These are phyloP conservation scores for Penicillium polonicum DNA, from an alignment of 2,329 filamentous ascomycete species.

Conservation along the genomic window DNA sequence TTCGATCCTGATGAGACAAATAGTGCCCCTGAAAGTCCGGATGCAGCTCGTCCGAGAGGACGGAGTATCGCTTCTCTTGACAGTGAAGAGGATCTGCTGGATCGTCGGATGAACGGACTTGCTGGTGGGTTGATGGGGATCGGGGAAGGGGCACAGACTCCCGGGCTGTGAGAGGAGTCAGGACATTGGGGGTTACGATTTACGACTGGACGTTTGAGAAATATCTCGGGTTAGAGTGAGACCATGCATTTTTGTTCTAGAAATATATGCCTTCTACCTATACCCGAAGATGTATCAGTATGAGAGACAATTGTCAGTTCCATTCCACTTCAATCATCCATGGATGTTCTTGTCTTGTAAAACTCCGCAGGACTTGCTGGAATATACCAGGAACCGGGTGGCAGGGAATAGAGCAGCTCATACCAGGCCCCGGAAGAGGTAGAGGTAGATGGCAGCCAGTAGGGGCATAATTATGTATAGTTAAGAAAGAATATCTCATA, in stretches of 20 bases:
- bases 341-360: too few relatives aligned
- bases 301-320: too few relatives aligned
- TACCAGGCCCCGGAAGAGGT: too few relatives aligned
- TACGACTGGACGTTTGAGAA: constrained; percentile 1
- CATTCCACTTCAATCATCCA: too few relatives aligned
- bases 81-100: constrained; percentile 58
- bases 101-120: constrained; percentile 56
- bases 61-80: constrained; percentile 54
- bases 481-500: too few relatives aligned
- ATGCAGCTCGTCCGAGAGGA: constrained; percentile 26
- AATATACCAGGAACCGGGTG: too few relatives aligned
- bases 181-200: not conserved
- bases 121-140: constrained; percentile 53
- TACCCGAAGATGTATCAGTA: not conserved
- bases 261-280: not conserved
- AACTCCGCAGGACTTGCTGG: too few relatives aligned
- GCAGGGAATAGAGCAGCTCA: too few relatives aligned
- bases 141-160: constrained; percentile 37
- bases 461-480: too few relatives aligned
- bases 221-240: not conserved
- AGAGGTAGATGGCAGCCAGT: too few relatives aligned
- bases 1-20: constrained; percentile 19
- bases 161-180: constrained; percentile 22
- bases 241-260: not conserved
- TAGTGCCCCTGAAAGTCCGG: constrained; percentile 23